Base-by-base conservation (phyloP, 257 asterid genomes). In the Anisodus tanguticus region DNA sequence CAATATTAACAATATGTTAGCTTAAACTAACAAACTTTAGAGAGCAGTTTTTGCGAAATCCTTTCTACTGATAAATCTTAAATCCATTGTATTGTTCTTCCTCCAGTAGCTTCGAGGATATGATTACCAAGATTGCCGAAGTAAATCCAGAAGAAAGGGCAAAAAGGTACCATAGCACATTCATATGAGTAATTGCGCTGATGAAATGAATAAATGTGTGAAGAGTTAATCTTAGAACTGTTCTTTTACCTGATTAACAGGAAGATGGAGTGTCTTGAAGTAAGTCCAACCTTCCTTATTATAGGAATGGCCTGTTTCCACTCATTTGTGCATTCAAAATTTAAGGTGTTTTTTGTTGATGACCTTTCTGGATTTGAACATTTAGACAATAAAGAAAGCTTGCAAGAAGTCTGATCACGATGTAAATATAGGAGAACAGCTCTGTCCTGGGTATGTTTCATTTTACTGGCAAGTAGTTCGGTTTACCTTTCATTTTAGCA, bases 111-210 rank as follows among this genome's bases (percentile, higher is more conserved):
- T 59, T 81, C 13, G 84, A 81, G 15, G 62, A 81, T 22, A 31
- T 81, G 84, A 81, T 81, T 22, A 49, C 70, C 72, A 81, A 81
- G 84, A 62, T 81, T 81, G 62, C 72, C 9, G 60, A 81, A 81
- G 60, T 62, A 51, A 62, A 81, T 63, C 84, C 84, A 62, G 84
- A 81, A 62, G 84, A 81, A 81, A 81, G 84, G 31, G 84, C 77
- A 81, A 81, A 81, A 62, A 62, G 59, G 84, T 81, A 81, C 43
- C 47, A n/a, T 43, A 43, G n/a, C 64, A 76, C 8, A 51, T 39
- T 26, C 62, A 13, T 49, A 9, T 26, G 63, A 76, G 8, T 51
- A 76, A 57, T 51, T 76, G 47, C 12, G 41, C 26, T 76, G 47
- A 12, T 76, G 63, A 51, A 76, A 76, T 76, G 43, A 76, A 12